Percentiles rank a stretch among this genome's conserved stretches.
These are phyloP conservation scores for Backusella mclennaniae DNA, from an alignment of 192 early-diverging fungal genomes.

Conservation along the genomic window DNA sequence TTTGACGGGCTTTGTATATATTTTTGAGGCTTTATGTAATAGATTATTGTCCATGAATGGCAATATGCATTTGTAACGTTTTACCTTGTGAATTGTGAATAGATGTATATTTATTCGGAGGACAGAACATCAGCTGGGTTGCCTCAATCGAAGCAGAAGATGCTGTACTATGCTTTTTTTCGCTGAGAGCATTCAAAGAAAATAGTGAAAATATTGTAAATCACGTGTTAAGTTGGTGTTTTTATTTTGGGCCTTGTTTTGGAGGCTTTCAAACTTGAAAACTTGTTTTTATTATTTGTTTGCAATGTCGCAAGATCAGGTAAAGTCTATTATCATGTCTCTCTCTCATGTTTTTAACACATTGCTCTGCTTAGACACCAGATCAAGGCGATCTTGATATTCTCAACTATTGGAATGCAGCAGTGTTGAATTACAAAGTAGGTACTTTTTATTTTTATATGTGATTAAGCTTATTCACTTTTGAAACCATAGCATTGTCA, in stretches of 20 bases:
- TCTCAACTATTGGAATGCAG: conserved; percentile 9
- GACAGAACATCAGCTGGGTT: neutral
- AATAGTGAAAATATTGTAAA: neutral
- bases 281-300: neutral
- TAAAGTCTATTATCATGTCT: neutral
- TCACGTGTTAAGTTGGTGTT: neutral
- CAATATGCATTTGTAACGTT: neutral
- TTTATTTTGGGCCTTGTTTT: neutral
- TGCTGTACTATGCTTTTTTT: no score
- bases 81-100: no score
- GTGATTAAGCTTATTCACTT: neutral
- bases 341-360: neutral
- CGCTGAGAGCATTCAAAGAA: no score
- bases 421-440: conserved; percentile 14
- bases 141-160: neutral
- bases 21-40: neutral
- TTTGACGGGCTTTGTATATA: neutral
- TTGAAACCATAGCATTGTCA: neutral
- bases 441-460: no score
- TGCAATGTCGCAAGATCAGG: neutral
- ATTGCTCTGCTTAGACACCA: neutral
- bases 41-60: neutral
- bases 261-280: neutral
- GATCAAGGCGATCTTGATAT: conserved; percentile 12
- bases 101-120: neutral